Percentiles rank a stretch among this genome's conserved stretches.
phyloP scores from a whole-genome alignment of 495 filamentous ascomycete species.

The Xylaria flabelliformis region DNA sequence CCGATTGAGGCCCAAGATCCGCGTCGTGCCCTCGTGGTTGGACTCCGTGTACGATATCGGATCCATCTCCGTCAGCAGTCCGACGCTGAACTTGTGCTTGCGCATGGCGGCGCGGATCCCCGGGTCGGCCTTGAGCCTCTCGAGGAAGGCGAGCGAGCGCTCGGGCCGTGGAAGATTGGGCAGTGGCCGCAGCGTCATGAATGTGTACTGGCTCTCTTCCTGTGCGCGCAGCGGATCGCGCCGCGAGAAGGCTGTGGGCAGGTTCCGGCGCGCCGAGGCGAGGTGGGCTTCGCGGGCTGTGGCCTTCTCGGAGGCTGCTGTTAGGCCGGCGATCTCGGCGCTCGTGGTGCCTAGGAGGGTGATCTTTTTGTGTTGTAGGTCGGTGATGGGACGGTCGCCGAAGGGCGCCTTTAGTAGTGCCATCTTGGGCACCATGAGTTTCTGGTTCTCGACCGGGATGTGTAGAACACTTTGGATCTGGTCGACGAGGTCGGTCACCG shows the following conservation, averaged over 20 bases:
- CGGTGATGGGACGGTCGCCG: conserved; percentile 49
- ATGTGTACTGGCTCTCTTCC: conserved; percentile 74
- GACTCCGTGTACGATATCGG: conserved; percentile 75
- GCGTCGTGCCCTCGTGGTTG: conserved; percentile 68
- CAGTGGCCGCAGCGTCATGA: conserved; percentile 77
- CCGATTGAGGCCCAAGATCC: conserved; percentile 86
- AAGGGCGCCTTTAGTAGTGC: conserved; percentile 69
- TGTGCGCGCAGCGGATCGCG: conserved; percentile 40
- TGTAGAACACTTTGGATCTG: conserved; percentile 60
- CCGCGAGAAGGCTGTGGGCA: conserved; percentile 34
- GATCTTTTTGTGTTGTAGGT: conserved; percentile 63
- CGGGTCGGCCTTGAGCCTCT: conserved; percentile 78
- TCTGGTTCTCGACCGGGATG: conserved; percentile 74
- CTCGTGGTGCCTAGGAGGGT: conserved; percentile 66
- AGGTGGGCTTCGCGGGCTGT: conserved; percentile 48
- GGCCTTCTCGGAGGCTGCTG: conserved; percentile 46
- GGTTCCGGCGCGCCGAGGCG: conserved; percentile 44
- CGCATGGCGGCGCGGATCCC: conserved; percentile 85
- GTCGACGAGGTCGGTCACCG: conserved; percentile 67
- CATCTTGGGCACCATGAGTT: conserved; percentile 73
- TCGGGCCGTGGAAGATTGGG: conserved; percentile 77
- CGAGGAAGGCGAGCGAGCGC: conserved; percentile 72
- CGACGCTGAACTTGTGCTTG: conserved; percentile 84
- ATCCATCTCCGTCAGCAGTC: conserved; percentile 93
- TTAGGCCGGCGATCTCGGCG: conserved; percentile 57